These are phyloP conservation scores for Metarhizium rileyi DNA, from an alignment of 2,329 filamentous ascomycete species.

Conservation along the genomic window DNA sequence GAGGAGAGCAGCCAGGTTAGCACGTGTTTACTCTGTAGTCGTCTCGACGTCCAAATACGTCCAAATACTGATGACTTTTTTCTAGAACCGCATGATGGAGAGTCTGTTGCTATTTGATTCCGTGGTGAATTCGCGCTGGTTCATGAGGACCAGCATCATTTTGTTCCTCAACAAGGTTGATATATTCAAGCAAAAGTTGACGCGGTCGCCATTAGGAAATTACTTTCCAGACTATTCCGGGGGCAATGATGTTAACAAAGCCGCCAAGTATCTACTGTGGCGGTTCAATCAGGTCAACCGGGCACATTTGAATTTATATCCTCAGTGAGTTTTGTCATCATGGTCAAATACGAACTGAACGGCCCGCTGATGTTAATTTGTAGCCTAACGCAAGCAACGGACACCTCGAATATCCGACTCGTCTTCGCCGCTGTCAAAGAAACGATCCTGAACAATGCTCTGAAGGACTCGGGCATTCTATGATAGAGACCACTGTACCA, in stretches of 20 bases:
- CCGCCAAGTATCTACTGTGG: constrained; percentile 96
- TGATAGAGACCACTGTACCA: constrained; percentile 31
- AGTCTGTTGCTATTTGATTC: constrained; percentile 93
- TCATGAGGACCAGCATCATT: constrained; percentile 98
- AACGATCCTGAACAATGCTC: constrained; percentile 94
- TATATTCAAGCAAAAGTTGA: constrained; percentile 91
- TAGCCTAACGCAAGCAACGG: constrained; percentile 95
- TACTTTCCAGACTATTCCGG: constrained; percentile 98
- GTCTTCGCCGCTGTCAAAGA: constrained; percentile 98
- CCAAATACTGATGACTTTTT: background rate
- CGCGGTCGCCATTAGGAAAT: constrained; percentile 78
- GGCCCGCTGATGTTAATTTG: background rate
- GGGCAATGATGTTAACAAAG: constrained; percentile 94
- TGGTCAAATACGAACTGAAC: background rate
- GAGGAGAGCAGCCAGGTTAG: constrained; percentile 94
- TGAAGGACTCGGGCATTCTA: constrained; percentile 96
- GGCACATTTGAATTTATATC: constrained; percentile 91
- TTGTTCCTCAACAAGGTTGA: constrained; percentile 98
- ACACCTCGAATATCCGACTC: constrained; percentile 94
- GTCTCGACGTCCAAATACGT: background rate
- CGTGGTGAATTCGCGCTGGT: constrained; percentile 97
- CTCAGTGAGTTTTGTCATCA: constrained; percentile 62
- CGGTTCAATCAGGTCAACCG: constrained; percentile 98
- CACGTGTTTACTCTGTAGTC: background rate
- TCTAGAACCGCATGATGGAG: constrained; percentile 98